Evolutionary conservation across 1,139 yeast genomes (phyloP), one percentile per base, ranked within the genome.

Genomic region (Pichia sp.): DNA sequence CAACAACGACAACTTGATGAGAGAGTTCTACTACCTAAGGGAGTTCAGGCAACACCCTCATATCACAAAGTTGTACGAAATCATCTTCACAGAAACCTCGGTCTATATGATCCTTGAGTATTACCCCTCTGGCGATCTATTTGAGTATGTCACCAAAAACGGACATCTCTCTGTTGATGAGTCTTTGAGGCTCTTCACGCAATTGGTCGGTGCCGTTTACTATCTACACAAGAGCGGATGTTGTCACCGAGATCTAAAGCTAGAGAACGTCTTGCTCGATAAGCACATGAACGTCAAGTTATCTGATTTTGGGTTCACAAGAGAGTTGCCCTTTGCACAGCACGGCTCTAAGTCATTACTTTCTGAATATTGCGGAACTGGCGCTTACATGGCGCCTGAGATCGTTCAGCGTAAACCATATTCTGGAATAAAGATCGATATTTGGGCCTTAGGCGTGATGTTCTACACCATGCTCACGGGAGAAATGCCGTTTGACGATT

Each of bases 331-430:
- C 0, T 61, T 62, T 45, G 55, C 60, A 10, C 66, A 63, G 50
- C 58, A 64, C 52, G 67, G 68, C 13, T 31, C 63, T 5, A 62
- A 59, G 26, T 60, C 67, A 5, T 43, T 64, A 52, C 71, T 93
- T 47, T 87, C 87, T 49, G 93, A 97, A 0, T 78, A 90, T 1
- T 93, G 99, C 70, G 99, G 99, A 2, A 93, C 99, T 0, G 83
- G 92, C 0, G 95, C 90, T 5, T 93, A 93, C 67, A 90, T 92
- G 97, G 97, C 99, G 0, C 99, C 99, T 0, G 99, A 93, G 66
- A 74, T 93, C 63, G 74, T 90, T 42, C 74, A 77, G 54, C 79
- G 81, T 59, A 78, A 80, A 55, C 84, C 82, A 54, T 93, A 93
- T 67, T 83, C 84, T 44, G 99, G 98, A 0, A 84, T 87, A 64